Evolutionary conservation across 2,329 filamentous ascomycete species (phyloP).

Genomic region (Triangularia setosa): DNA sequence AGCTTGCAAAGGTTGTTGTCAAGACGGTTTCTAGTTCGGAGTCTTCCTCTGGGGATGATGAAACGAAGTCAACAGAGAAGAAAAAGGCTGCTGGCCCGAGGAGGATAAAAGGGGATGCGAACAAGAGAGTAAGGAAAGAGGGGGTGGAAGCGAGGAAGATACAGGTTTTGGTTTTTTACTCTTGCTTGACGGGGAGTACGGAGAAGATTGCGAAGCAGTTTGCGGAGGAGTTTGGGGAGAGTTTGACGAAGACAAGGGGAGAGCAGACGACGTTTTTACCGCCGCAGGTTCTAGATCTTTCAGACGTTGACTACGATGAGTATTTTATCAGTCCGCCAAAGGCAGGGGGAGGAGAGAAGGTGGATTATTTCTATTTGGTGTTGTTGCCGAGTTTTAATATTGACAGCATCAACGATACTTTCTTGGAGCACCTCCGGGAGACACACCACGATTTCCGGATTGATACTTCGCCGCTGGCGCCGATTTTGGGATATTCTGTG

Average conservation of each 20-base stretch:
- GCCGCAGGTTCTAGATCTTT: constrained; percentile 70
- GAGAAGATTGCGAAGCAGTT: constrained; percentile 67
- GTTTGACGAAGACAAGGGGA: constrained; percentile 39
- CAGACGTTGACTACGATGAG: constrained; percentile 87
- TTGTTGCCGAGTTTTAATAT: constrained; percentile 92
- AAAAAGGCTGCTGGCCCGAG: constrained; percentile 41
- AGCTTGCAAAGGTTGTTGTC: not conserved
- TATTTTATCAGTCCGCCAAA: constrained; percentile 80
- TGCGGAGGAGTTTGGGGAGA: constrained; percentile 47
- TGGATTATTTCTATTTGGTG: constrained; percentile 75
- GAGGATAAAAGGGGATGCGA: constrained; percentile 41
- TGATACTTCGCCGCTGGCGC: constrained; percentile 76
- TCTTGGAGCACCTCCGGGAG: constrained; percentile 82
- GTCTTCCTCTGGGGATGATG: constrained; percentile 8
- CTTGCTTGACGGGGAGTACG: constrained; percentile 80
- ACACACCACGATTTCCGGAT: constrained; percentile 97
- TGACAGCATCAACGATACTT: constrained; percentile 83
- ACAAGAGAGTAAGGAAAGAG: constrained; percentile 30
- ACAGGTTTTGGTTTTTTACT: constrained; percentile 81
- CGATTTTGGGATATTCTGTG: constrained; percentile 80
- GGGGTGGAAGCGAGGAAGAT: constrained; percentile 40
- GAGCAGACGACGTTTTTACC: constrained; percentile 41
- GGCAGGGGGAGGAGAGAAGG: constrained; percentile 37
- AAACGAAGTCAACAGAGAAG: constrained; percentile 22
- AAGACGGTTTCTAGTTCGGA: not conserved